Evolutionary conservation across 306 rosid genomes (phyloP).

Genomic region (Sesbania bispinosa): DNA sequence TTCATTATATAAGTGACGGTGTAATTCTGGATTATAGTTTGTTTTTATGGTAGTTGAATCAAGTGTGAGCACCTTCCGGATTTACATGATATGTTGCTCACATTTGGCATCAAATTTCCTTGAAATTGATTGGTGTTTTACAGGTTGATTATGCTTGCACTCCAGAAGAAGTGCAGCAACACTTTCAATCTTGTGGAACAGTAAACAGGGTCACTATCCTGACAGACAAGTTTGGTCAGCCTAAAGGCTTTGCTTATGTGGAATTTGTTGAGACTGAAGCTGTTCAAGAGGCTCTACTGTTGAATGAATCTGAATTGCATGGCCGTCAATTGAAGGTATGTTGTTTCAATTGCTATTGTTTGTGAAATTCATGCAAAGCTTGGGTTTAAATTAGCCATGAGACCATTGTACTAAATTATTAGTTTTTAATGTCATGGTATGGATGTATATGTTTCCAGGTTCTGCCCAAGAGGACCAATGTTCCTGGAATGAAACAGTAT

Average conservation of each 20-base stretch:
- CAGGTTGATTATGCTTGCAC: slow-evolving; percentile 98
- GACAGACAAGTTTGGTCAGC: slow-evolving; percentile 91
- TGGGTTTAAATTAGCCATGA: slow-evolving; percentile 6
- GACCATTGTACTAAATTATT: neutral
- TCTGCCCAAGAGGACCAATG: slow-evolving; percentile 87
- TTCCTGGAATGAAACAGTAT: slow-evolving; percentile 94
- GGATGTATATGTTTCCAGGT: slow-evolving; percentile 54
- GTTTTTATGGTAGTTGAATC: slow-evolving; percentile 13
- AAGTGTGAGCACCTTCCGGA: neutral
- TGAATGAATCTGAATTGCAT: slow-evolving; percentile 85
- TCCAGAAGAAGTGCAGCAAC: slow-evolving; percentile 99
- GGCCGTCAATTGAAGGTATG: slow-evolving; percentile 89
- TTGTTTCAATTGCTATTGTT: neutral
- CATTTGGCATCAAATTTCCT: slow-evolving; percentile 13
- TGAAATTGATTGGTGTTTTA: slow-evolving; percentile 31
- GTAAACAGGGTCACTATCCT: slow-evolving; percentile 89
- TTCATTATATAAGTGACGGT: neutral
- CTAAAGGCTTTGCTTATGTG: slow-evolving; percentile 95
- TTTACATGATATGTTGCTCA: slow-evolving; percentile 16
- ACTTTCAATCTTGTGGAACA: slow-evolving; percentile 91
- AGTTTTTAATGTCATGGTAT: slow-evolving; percentile 21
- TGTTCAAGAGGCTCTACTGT: slow-evolving; percentile 79
- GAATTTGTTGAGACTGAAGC: slow-evolving; percentile 88
- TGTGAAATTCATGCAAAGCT: neutral
- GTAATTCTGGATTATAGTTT: neutral